Evolutionary conservation across 345 rosid species (phyloP).

Genomic region (Melaleuca alternifolia): DNA sequence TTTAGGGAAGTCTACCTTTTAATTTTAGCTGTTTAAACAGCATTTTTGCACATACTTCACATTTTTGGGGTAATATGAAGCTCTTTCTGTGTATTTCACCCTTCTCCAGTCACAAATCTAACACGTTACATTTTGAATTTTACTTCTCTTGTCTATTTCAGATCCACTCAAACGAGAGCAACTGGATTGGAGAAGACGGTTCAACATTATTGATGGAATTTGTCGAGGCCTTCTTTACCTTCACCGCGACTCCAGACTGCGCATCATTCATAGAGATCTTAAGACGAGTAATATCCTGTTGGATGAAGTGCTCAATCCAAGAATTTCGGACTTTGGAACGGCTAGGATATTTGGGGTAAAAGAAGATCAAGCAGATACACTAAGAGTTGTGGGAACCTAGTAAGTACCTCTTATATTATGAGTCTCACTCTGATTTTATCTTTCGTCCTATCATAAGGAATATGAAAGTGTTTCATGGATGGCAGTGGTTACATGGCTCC

Average conservation of each 20-base stretch:
- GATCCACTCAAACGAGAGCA: constrained; percentile 10
- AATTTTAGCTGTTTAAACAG: not conserved
- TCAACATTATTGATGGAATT: constrained; percentile 35
- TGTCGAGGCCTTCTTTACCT: constrained; percentile 36
- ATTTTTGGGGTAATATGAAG: not conserved
- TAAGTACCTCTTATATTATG: constrained; percentile 3
- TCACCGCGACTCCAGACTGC: constrained; percentile 39
- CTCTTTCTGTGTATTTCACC: not conserved
- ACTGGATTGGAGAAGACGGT: constrained; percentile 28
- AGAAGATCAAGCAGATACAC: constrained; percentile 31
- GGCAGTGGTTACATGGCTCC: constrained; percentile 42
- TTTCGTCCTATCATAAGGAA: no score
- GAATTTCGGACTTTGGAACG: constrained; percentile 38
- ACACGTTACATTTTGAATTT: not conserved
- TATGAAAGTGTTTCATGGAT: not conserved
- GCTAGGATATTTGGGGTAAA: constrained; percentile 26
- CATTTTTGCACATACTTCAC: not conserved
- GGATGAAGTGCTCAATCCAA: constrained; percentile 36
- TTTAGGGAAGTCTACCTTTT: not conserved
- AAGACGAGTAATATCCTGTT: constrained; percentile 39
- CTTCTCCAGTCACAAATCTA: not conserved
- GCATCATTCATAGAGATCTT: constrained; percentile 40
- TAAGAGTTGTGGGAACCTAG: constrained; percentile 37
- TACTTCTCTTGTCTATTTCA: constrained; percentile 17
- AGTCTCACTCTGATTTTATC: not conserved